Base-by-base conservation (phyloP, 139 green algal genomes). In the Nannochloris sp. region DNA sequence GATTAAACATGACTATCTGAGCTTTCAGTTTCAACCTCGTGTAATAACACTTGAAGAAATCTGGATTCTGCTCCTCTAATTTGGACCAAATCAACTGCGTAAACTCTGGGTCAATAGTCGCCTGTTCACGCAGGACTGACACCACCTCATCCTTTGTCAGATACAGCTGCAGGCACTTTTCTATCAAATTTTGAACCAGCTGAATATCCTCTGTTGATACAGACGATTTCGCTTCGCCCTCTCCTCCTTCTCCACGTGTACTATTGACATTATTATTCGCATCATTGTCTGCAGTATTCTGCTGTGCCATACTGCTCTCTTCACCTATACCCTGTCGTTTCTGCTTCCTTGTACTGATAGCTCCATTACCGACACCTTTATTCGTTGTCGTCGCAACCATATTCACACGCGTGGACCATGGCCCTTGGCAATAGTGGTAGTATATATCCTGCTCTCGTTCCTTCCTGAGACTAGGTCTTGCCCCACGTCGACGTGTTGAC, bases 1-100 rank as follows among this genome's bases (percentile, higher is more conserved):
- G 75, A 79, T 97, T 97, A 78, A 96, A 97, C 75, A 92, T 82
- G 23, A 92, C 70, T 21, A 97, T 87, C 74, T 96, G 87, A 53
- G 89, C 85, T 67, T 92, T 94, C 5, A 96, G 64, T 60, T 89
- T 87, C 18, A 93, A 71, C 2, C 87, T 79, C 18, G 87, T 79
- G 72, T 94, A 82, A 81, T 97, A 97, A 81, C 81, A 77, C 46
- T 37, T 37, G n/a, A 62, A 71, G 23, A 66, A 57, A 23, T 69
- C 66, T 18, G 83, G 74, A 64, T 97, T 97, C 64, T 95, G 83
- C 71, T 95, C 87, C 74, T 97, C 90, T 40, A 97, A 84, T 73
- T 96, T 96, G 65, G 86, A 77, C 90, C 85, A 95, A 19, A 96
- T 88, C 54, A 94, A 78, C 58, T 78, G 64, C 18, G 90, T 96